Evolutionary conservation across 441 rosid species (phyloP), one percentile per base, ranked within the genome.

Genomic region (Manihot esculenta): DNA sequence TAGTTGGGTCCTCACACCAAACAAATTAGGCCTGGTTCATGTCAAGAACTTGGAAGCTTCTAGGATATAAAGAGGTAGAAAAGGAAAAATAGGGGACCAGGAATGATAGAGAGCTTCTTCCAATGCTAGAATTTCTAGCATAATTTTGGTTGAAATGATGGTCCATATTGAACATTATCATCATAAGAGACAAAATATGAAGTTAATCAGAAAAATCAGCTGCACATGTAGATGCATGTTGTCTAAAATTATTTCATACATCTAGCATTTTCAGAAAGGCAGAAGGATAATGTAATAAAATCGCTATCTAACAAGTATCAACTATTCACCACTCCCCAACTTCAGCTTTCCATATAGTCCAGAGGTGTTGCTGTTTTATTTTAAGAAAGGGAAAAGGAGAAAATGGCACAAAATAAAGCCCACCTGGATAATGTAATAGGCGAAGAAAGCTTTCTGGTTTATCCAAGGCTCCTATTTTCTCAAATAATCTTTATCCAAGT

Each of bases 341-440:
- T 41, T 23, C 23, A 58, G 59, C 51, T 27, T 26, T 18, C 24
- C n/a, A 49, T 18, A 13, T 38, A 71, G 7, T 54, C 21, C 21
- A 35, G 17, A 49, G 1, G 33, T 10, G 30, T 58, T 10, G 27
- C 54, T 9, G 1, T 44, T 6, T 20, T 62, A 38, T 38, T 50
- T 35, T 50, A 17, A 70, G 41, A 47, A 68, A 24, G 33, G 11
- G 10, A 57, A 30, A 18, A 57, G 11, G 10, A 10, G 30, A n/a
- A 3, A n/a, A n/a, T n/a, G n/a, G n/a, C n/a, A n/a, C n/a, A n/a
- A n/a, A n/a, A n/a, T n/a, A 11, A 26, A 10, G 55, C 33, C 7
- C 33, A 92, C 97, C 95, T 77, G 97, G 94, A 88, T 94, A 92
- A 70, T 74, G 89, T 70, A 94, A 77, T 49, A 92, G 86, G 66